Conservation (phyloP, 345 rosid species). For the Fremontodendron californicum region DNA sequence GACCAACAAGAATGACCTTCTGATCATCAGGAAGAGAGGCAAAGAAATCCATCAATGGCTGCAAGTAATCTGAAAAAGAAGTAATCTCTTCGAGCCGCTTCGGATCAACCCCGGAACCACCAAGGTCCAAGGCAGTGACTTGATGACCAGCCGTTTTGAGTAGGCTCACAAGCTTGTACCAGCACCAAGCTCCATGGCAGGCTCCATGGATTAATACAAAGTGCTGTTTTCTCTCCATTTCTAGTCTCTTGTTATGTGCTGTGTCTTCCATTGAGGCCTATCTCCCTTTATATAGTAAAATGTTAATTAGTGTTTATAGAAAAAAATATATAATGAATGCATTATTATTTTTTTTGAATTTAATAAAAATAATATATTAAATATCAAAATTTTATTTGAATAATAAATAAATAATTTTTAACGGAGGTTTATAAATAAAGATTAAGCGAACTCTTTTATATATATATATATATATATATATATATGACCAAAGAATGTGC, state of each 20-base stretch:
- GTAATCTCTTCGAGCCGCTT: conserved; percentile 28
- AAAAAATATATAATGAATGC: too few relatives aligned
- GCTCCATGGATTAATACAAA: conserved; percentile 62
- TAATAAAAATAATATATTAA: too few relatives aligned
- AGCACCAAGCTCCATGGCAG: conserved; percentile 66
- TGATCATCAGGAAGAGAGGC: conserved; percentile 31
- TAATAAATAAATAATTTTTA: too few relatives aligned
- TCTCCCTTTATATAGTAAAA: neutral
- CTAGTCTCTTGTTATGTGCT: neutral
- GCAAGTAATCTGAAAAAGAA: conserved; percentile 37
- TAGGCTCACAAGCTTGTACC: conserved; percentile 49
- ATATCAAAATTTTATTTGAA: too few relatives aligned
- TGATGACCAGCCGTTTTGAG: conserved; percentile 45
- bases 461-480: too few relatives aligned
- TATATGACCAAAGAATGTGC: neutral
- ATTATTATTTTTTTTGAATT: too few relatives aligned
- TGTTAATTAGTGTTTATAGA: too few relatives aligned
- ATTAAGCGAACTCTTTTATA: too few relatives aligned
- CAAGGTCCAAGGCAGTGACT: conserved; percentile 53
- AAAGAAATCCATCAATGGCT: conserved; percentile 55
- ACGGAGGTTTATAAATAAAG: too few relatives aligned
- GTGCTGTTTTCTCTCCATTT: conserved; percentile 25
- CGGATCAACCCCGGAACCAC: conserved; percentile 37
- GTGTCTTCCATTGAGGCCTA: neutral
- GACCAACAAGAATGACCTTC: conserved; percentile 54